Percentiles rank a stretch among this genome's conserved stretches.
Evolutionary conservation across 1,139 yeast genomes (phyloP).

Genomic region (Suhomyces wounanorum): DNA sequence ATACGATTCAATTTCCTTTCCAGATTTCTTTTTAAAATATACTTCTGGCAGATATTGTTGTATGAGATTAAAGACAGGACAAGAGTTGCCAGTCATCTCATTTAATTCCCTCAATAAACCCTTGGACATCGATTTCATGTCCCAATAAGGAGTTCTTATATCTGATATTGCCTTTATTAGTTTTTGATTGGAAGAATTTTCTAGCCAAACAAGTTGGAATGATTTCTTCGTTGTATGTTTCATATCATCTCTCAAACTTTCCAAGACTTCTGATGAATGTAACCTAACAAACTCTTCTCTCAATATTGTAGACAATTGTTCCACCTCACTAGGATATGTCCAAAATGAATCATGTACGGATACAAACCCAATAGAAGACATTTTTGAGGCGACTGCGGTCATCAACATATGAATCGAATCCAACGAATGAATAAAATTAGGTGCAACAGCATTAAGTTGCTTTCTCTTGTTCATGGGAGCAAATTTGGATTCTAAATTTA

Average conservation of each 20-base stretch:
- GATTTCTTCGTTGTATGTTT: constrained; percentile 24
- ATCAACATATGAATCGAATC: constrained; percentile 45
- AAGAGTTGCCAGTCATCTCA: constrained; percentile 11
- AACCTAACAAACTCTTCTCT: constrained; percentile 40
- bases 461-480: constrained; percentile 32
- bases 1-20: constrained; percentile 12
- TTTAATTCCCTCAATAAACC: constrained; percentile 20
- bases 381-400: constrained; percentile 32
- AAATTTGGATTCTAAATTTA: constrained; percentile 20
- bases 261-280: constrained; percentile 32
- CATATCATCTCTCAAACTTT: constrained; percentile 31
- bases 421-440: constrained; percentile 48
- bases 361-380: constrained; percentile 30
- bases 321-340: constrained; percentile 42
- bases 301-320: constrained; percentile 25
- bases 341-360: constrained; percentile 51
- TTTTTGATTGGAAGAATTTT: constrained; percentile 20
- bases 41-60: constrained; percentile 25
- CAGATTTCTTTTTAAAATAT: constrained; percentile 13
- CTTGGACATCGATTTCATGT: background rate
- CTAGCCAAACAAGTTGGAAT: constrained; percentile 40
- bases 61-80: constrained; percentile 16
- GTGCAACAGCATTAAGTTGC: constrained; percentile 45
- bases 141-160: constrained; percentile 17
- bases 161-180: constrained; percentile 19